These are phyloP conservation scores for Phytopythium aichiense DNA, from an alignment of 352 stramenopile species.

Conservation along the genomic window DNA sequence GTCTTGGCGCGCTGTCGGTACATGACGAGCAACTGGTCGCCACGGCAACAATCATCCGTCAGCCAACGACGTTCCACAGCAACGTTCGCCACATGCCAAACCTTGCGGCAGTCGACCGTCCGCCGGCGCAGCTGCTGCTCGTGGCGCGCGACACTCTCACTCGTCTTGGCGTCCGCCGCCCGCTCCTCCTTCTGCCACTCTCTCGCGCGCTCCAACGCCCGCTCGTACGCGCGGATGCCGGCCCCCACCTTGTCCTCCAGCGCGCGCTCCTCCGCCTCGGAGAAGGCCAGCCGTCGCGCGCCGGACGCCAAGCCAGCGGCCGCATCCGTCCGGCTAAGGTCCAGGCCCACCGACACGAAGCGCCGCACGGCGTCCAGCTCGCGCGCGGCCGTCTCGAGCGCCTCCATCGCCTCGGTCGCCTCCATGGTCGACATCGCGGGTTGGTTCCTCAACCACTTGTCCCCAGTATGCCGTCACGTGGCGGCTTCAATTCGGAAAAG, in stretches of 20 bases:
- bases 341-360: conserved; percentile 41
- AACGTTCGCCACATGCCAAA: conserved; percentile 7
- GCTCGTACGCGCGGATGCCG: conserved; percentile 28
- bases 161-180: conserved; percentile 15
- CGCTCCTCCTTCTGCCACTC: conserved; percentile 40
- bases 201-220: conserved; percentile 30
- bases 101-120: conserved; percentile 42
- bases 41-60: neutral
- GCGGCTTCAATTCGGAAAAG: too few species aligned
- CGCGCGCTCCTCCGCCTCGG: conserved; percentile 48
- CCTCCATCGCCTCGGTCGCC: conserved; percentile 24
- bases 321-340: conserved; percentile 10
- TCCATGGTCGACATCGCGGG: neutral
- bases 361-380: conserved; percentile 38
- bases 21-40: conserved; percentile 34
- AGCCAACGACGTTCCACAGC: neutral
- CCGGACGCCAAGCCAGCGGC: conserved; percentile 1
- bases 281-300: conserved; percentile 41
- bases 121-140: conserved; percentile 31
- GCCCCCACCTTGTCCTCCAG: conserved; percentile 59
- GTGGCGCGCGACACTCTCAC: conserved; percentile 26
- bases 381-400: conserved; percentile 35
- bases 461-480: too few species aligned
- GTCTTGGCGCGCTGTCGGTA: conserved; percentile 62
- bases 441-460: neutral